A percentile compares a stretch with the other conserved stretches of the same genome.
Evolutionary conservation across 2,329 filamentous ascomycete species (phyloP).

Genomic region (Macrophomina pseudophaseolina): DNA sequence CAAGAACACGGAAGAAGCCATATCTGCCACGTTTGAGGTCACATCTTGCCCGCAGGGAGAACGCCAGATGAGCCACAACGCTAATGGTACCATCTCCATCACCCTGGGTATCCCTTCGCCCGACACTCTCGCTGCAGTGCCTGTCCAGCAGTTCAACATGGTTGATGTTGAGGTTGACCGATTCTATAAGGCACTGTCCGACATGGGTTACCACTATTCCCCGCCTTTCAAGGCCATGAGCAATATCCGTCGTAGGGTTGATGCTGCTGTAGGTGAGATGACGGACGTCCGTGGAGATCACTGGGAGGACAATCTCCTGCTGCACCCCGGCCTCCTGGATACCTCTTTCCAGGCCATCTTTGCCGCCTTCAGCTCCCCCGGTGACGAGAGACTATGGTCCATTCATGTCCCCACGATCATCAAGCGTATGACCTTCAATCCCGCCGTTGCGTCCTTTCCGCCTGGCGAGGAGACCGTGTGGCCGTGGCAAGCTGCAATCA

Average conservation of each 20-base stretch:
- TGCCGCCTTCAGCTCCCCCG: conserved; percentile 37
- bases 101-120: conserved; percentile 12
- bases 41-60: neutral
- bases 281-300: no score
- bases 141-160: neutral
- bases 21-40: neutral
- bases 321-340: conserved; percentile 40
- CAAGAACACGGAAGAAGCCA: neutral
- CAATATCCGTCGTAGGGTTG: conserved; percentile 25
- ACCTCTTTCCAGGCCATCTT: conserved; percentile 39
- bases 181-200: conserved; percentile 32
- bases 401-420: conserved; percentile 34
- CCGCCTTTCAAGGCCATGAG: conserved; percentile 17
- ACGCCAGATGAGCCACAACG: neutral
- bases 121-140: neutral
- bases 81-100: conserved; percentile 5
- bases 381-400: conserved; percentile 36
- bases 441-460: no score
- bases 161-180: conserved; percentile 10
- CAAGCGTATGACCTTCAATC: no score
- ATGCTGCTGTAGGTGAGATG: conserved; percentile 10
- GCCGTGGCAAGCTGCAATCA: no score
- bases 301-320: neutral
- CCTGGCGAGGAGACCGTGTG: no score
- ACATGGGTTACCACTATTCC: conserved; percentile 34